Conservation (phyloP, 805 yeast genomes). For the Saturnispora sanitii region DNA sequence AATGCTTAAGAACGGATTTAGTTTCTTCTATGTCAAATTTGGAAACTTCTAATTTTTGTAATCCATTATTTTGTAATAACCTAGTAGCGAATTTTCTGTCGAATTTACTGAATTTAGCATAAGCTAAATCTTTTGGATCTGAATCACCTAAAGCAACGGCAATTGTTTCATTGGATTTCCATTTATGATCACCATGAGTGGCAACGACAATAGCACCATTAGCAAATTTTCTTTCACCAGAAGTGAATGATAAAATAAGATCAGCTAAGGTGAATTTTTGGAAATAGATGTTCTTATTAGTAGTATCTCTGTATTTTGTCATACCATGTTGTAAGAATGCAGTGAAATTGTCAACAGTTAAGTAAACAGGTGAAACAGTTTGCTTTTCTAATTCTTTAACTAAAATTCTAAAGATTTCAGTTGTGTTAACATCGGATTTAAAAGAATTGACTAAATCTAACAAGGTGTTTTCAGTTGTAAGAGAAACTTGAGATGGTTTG, state of each 20-base stretch:
- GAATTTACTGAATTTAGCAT: constrained; percentile 38
- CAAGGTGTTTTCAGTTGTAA: constrained; percentile 25
- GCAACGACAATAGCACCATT: constrained; percentile 61
- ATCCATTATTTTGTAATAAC: constrained; percentile 27
- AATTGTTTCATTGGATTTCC: constrained; percentile 46
- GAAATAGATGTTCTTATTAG: constrained; percentile 47
- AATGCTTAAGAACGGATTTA: constrained; percentile 31
- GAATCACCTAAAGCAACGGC: constrained; percentile 40
- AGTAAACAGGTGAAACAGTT: constrained; percentile 42
- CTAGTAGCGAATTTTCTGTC: constrained; percentile 46
- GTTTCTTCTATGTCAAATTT: constrained; percentile 39
- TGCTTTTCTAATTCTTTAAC: constrained; percentile 48
- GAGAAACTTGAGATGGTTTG: constrained; percentile 13
- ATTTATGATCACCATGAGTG: constrained; percentile 44
- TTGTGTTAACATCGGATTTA: constrained; percentile 24
- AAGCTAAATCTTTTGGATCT: constrained; percentile 57
- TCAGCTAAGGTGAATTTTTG: constrained; percentile 56
- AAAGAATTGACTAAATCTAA: constrained; percentile 32
- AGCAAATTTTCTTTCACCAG: constrained; percentile 42
- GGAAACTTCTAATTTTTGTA: constrained; percentile 29
- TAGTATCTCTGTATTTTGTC: constrained; percentile 51
- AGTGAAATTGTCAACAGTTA: constrained; percentile 70
- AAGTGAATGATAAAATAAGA: constrained; percentile 41
- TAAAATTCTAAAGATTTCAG: constrained; percentile 41
- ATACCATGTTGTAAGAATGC: constrained; percentile 44